These are phyloP conservation scores for Hydnum rufescens DNA, from an alignment of 768 basidiomycete genomes.

Conservation along the genomic window DNA sequence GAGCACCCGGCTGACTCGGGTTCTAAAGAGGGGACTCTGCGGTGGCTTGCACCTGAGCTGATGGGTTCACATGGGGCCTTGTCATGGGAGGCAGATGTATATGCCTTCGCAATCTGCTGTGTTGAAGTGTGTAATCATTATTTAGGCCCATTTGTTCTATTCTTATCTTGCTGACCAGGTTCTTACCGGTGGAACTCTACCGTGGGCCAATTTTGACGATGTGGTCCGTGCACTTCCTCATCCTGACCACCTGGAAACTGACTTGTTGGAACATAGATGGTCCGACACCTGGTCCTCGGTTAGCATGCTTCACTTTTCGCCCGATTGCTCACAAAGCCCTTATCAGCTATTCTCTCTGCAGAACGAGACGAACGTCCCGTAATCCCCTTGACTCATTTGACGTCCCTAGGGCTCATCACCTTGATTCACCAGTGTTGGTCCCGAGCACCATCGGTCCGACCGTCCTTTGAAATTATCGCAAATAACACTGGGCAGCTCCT, in stretches of 20 bases:
- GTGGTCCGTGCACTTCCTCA: neutral
- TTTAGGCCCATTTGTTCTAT: neutral
- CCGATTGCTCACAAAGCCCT: neutral
- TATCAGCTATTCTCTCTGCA: neutral
- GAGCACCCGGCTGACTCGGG: neutral
- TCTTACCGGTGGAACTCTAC: neutral
- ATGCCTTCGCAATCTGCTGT: conserved; percentile 7
- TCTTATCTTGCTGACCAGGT: neutral
- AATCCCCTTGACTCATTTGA: neutral
- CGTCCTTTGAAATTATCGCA: neutral
- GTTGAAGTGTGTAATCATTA: conserved; percentile 6
- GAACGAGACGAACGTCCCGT: neutral
- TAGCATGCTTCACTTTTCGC: neutral
- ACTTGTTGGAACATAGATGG: neutral
- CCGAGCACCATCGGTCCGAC: neutral
- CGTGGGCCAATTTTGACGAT: neutral
- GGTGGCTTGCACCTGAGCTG: conserved; percentile 1
- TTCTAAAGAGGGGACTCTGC: neutral
- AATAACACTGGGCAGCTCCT: neutral
- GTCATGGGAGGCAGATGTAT: neutral
- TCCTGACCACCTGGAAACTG: neutral
- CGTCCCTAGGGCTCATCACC: neutral
- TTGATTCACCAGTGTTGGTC: neutral
- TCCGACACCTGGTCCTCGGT: neutral
- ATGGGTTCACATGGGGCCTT: neutral